Percentiles rank a stretch among this genome's conserved stretches.
Conservation (phyloP, 805 yeast species). For the Yamadazyma akitaensis region DNA sequence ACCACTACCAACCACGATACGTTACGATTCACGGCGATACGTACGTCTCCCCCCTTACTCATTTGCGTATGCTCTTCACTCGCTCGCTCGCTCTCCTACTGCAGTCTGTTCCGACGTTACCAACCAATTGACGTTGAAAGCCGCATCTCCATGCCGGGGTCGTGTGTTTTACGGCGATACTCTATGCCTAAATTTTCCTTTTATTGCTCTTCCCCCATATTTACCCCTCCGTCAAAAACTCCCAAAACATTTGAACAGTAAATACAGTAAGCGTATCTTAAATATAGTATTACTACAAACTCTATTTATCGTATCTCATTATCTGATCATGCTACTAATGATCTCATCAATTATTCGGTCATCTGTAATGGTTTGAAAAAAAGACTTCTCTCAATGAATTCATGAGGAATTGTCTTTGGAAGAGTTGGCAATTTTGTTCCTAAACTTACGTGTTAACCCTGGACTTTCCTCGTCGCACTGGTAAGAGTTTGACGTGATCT, state of each 20-base stretch:
- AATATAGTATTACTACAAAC: background rate
- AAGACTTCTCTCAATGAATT: background rate
- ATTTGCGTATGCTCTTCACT: no score
- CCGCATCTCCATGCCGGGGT: no score
- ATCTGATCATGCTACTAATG: background rate
- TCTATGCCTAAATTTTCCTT: background rate
- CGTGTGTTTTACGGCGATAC: background rate
- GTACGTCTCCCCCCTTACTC: no score
- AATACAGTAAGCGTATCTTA: background rate
- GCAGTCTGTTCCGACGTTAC: no score
- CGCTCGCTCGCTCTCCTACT: no score
- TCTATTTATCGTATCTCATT: background rate
- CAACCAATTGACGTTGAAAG: no score
- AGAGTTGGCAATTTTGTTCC: background rate
- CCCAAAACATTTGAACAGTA: background rate
- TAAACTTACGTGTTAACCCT: background rate
- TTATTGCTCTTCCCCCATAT: background rate
- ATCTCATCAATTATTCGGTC: background rate
- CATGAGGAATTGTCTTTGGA: background rate
- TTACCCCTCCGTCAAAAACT: background rate
- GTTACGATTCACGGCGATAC: no score
- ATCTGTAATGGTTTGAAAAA: background rate
- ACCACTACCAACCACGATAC: no score
- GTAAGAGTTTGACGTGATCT: constrained; percentile 1
- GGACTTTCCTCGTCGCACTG: constrained; percentile 4